Evolutionary conservation across 1,284 basidiomycete genomes (phyloP), one percentile per base, ranked within the genome.

Genomic region (Coniophora puteana): DNA sequence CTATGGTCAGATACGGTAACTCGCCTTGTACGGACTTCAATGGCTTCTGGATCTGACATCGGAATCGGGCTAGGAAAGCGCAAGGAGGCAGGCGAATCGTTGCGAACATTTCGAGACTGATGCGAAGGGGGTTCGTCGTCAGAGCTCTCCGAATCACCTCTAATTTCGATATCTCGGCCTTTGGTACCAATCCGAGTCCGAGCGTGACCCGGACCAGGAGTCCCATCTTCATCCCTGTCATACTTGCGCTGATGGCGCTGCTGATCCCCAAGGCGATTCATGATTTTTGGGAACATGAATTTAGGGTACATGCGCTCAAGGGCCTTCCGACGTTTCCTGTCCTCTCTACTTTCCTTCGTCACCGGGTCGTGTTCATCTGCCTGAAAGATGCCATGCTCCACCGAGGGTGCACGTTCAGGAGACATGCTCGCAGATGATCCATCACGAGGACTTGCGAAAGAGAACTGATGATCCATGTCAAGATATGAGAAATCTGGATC

Each of bases 131-230:
- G 40, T 30, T 64, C 61, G 26, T 57, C 45, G 8, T 69, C 67
- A 11, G 72, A 72, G 53, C 71, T 75, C 44, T 76, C 74, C 2
- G 69, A 52, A 46, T 76, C 76, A 8, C 74, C 75, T 51, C 58
- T 69, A 35, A 78, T 61, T 13, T 58, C 50, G 8, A 49, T 43
- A 23, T 43, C 63, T 53, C 20, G 57, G 40, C 44, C 57, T 17
- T 38, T 60, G 51, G 47, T 48, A 52, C 42, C 59, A 44, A 42
- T 64, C 50, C 68, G 62, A 41, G 61, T 60, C 26, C 65, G 63
- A 16, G 73, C 68, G 46, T 68, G 62, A 4, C 77, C 76, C 1
- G 76, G 75, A 34, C 61, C 45, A 8, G 48, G 47, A 22, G 54
- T 55, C 29, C 60, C 61, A 21, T 64, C 62, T 1, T 54, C 58